These are phyloP conservation scores for Chaetomium cochliodes DNA, from an alignment of 495 filamentous ascomycete genomes.

Conservation along the genomic window DNA sequence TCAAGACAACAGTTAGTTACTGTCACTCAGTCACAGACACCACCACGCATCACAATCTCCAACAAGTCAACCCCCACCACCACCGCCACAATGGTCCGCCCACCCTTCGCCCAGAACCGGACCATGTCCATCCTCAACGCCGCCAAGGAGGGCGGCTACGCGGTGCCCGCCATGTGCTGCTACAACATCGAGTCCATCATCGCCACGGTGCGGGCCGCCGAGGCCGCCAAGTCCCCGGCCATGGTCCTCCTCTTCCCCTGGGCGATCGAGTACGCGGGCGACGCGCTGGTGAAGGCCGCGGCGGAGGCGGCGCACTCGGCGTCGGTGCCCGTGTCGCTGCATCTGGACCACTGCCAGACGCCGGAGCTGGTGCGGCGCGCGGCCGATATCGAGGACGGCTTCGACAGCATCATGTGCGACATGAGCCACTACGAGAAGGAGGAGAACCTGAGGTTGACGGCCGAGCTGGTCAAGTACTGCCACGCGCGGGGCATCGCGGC, in stretches of 20 bases:
- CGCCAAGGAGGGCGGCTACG: conserved; percentile 64
- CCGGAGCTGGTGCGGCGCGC: conserved; percentile 67
- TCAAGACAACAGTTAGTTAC: too few relatives aligned
- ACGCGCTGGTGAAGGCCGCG: conserved; percentile 45
- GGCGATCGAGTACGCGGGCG: conserved; percentile 70
- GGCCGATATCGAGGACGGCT: conserved; percentile 60
- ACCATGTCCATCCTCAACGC: conserved; percentile 67
- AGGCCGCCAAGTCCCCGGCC: conserved; percentile 67
- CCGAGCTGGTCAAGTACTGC: conserved; percentile 68
- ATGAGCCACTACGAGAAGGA: conserved; percentile 82
- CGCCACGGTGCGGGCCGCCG: conserved; percentile 73
- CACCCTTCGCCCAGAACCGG: conserved; percentile 56
- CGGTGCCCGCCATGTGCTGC: conserved; percentile 73
- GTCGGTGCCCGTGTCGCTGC: conserved; percentile 67
- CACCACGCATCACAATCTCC: conserved; percentile 8
- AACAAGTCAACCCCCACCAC: conserved; percentile 22
- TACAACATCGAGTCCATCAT: conserved; percentile 87
- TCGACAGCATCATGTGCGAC: conserved; percentile 82
- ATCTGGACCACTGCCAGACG: conserved; percentile 75
- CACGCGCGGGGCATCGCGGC: conserved; percentile 72
- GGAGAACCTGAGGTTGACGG: conserved; percentile 71
- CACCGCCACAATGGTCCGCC: conserved; percentile 48
- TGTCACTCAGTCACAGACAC: not conserved
- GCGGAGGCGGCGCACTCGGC: conserved; percentile 58
- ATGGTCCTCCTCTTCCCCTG: conserved; percentile 88